Conservation (phyloP, 164 flowering plant genomes). For the Kingdonia uniflora region DNA sequence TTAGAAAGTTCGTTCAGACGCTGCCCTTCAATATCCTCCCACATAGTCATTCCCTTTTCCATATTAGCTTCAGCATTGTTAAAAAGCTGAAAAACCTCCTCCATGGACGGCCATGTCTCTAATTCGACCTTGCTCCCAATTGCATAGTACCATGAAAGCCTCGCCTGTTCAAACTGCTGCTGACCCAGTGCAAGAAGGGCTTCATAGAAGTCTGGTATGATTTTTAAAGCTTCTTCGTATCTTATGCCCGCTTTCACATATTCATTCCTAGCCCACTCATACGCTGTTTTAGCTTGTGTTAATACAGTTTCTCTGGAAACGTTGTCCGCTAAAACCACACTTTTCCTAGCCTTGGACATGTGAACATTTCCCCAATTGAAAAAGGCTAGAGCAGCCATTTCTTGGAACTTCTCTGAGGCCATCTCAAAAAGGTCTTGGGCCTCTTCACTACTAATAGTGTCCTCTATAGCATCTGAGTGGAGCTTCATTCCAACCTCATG, state of each 20-base stretch:
- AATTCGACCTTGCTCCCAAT: slow-evolving; percentile 47
- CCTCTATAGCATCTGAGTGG: slow-evolving; percentile 85
- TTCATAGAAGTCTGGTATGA: slow-evolving; percentile 79
- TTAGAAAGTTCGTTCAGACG: slow-evolving; percentile 26
- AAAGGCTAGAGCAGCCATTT: slow-evolving; percentile 78
- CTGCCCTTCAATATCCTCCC: slow-evolving; percentile 54
- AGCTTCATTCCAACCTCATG: slow-evolving; percentile 74
- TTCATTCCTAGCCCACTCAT: slow-evolving; percentile 64
- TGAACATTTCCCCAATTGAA: slow-evolving; percentile 91
- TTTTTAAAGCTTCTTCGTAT: slow-evolving; percentile 59
- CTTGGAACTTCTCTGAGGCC: slow-evolving; percentile 75
- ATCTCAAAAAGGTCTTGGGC: slow-evolving; percentile 56
- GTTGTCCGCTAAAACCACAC: slow-evolving; percentile 36
- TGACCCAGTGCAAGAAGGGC: slow-evolving; percentile 69
- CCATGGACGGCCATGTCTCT: slow-evolving; percentile 45
- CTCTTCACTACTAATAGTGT: slow-evolving; percentile 63
- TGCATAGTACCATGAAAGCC: slow-evolving; percentile 76
- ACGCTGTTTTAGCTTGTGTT: slow-evolving; percentile 36
- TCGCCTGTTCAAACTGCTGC: slow-evolving; percentile 90
- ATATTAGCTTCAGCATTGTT: slow-evolving; percentile 76
- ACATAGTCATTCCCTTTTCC: slow-evolving; percentile 59
- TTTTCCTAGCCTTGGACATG: slow-evolving; percentile 77
- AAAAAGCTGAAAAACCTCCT: slow-evolving; percentile 50
- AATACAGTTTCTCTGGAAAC: slow-evolving; percentile 37
- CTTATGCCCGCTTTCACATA: slow-evolving; percentile 46